Conservation (phyloP, 805 yeast genomes). For the Metschnikowia matae region DNA sequence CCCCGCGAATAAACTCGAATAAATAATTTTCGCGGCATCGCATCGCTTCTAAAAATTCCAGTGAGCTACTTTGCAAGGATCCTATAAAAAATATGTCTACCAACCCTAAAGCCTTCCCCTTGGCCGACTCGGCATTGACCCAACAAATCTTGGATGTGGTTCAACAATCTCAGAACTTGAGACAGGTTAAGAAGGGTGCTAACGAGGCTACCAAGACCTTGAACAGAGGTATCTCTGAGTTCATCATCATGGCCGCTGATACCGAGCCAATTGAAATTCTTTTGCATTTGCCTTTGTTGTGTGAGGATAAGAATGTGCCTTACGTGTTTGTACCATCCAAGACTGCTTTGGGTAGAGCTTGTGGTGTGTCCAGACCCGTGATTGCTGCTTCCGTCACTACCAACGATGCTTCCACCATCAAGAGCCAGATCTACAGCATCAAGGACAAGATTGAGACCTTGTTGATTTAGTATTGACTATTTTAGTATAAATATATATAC, state of each 20-base stretch:
- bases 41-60: constrained; percentile 1
- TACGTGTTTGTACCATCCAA: constrained; percentile 98
- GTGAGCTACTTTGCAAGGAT: constrained; percentile 33
- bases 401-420: constrained; percentile 96
- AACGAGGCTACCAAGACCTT: constrained; percentile 98
- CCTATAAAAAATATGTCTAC: constrained; percentile 60
- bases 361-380: constrained; percentile 99
- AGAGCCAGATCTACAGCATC: constrained; percentile 93
- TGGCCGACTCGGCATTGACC: constrained; percentile 91
- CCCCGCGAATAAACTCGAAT: neutral
- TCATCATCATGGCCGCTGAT: constrained; percentile 99
- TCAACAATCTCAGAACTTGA: constrained; percentile 95
- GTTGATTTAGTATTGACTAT: constrained; percentile 55
- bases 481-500: no score
- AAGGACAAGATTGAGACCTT: constrained; percentile 99
- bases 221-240: constrained; percentile 99
- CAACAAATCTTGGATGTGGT: constrained; percentile 97
- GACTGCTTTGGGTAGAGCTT: constrained; percentile 98
- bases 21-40: constrained; percentile 1
- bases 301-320: constrained; percentile 99
- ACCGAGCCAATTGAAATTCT: constrained; percentile 98
- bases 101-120: constrained; percentile 98
- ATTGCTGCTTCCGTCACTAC: constrained; percentile 98
- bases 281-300: constrained; percentile 92
- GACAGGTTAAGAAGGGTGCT: constrained; percentile 99